phyloP scores from a whole-genome alignment of 208 protist genomes.

The Trichomonas tenax region DNA sequence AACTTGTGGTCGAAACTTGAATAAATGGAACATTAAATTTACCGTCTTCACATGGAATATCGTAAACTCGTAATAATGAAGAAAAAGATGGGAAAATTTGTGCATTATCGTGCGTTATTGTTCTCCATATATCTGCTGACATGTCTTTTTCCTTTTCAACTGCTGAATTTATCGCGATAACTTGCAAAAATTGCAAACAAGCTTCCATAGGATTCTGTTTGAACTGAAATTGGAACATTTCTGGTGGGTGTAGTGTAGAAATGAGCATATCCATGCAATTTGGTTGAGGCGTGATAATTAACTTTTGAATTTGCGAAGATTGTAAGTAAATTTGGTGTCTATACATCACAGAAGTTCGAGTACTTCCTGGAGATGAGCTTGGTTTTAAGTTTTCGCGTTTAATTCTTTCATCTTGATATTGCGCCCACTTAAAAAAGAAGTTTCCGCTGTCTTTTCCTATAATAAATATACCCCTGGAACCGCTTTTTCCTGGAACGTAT shows the following conservation, averaged over 20 bases:
- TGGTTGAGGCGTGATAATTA: neutral
- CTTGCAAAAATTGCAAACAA: neutral
- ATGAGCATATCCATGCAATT: neutral
- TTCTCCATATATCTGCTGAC: neutral
- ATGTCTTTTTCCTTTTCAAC: neutral
- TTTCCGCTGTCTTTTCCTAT: neutral
- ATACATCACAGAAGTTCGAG: neutral
- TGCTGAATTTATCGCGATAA: neutral
- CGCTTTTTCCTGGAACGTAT: neutral
- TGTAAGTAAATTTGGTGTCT: neutral
- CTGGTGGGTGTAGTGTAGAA: neutral
- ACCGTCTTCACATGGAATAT: neutral
- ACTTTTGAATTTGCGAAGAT: neutral
- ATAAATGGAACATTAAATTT: neutral
- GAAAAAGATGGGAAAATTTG: neutral
- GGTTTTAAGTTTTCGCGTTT: neutral
- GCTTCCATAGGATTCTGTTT: neutral
- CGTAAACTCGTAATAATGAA: neutral
- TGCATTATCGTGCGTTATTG: neutral
- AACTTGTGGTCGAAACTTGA: neutral
- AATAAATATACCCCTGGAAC: neutral
- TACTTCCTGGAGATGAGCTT: neutral
- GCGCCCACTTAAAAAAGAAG: neutral
- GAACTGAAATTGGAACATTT: constrained; percentile 1
- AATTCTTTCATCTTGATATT: neutral